Evolutionary conservation across 352 stramenopile genomes (phyloP).

Genomic region (Globisporangium splendens): DNA sequence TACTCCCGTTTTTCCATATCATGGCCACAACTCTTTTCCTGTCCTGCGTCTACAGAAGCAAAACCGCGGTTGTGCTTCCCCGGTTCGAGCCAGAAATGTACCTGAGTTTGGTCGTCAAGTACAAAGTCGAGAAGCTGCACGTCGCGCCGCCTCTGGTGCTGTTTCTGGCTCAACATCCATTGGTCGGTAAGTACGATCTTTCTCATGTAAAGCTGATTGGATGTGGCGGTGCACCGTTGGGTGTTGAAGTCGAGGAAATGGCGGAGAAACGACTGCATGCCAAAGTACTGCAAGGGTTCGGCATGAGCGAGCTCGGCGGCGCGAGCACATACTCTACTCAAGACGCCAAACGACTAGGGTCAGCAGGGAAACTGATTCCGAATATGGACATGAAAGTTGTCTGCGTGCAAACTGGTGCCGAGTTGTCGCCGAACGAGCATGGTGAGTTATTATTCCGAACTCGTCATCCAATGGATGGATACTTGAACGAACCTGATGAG

Average conservation of each 20-base stretch:
- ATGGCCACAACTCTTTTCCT: conserved; percentile 83
- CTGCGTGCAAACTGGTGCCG: conserved; percentile 24
- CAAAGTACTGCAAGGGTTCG: conserved; percentile 47
- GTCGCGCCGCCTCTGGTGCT: conserved; percentile 86
- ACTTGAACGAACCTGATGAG: conserved; percentile 86
- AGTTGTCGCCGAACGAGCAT: conserved; percentile 19
- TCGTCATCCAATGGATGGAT: conserved; percentile 38
- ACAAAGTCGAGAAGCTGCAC: conserved; percentile 40
- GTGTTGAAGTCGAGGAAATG: conserved; percentile 51
- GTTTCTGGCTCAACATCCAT: conserved; percentile 78
- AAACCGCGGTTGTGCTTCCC: conserved; percentile 71
- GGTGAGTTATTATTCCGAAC: conserved; percentile 75
- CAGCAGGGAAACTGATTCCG: conserved; percentile 24
- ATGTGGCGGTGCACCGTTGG: conserved; percentile 81
- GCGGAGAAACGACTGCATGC: conserved; percentile 57
- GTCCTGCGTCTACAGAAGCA: conserved; percentile 56
- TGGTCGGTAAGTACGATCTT: conserved; percentile 88
- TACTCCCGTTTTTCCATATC: conserved; percentile 93
- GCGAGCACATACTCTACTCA: conserved; percentile 10
- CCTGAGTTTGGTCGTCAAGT: conserved; percentile 70
- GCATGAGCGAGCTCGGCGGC: conserved; percentile 58
- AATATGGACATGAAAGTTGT: conserved; percentile 36
- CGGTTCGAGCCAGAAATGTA: conserved; percentile 87
- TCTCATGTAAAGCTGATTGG: conserved; percentile 55
- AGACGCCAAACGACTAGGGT: conserved; percentile 13